These are phyloP conservation scores for Fusarium austroafricanum DNA, from an alignment of 2,329 filamentous ascomycete species.

Conservation along the genomic window DNA sequence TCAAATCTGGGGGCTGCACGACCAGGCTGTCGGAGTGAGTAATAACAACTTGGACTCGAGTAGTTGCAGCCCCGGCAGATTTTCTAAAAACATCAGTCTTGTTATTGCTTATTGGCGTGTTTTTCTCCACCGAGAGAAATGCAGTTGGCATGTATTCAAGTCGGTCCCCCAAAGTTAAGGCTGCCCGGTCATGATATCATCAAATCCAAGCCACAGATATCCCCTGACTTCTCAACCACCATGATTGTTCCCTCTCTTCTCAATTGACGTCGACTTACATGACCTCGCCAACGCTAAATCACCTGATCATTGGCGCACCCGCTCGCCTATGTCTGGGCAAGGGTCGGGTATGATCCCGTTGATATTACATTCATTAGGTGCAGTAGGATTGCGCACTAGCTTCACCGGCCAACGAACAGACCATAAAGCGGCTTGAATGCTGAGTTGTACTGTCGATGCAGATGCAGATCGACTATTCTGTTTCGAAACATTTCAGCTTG, in stretches of 20 bases:
- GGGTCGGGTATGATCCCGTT: slow-evolving; percentile 45
- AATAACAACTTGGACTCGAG: neutral
- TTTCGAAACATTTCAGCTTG: slow-evolving; percentile 5
- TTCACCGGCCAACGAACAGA: slow-evolving; percentile 34
- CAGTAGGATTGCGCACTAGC: slow-evolving; percentile 37
- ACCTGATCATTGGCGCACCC: slow-evolving; percentile 44
- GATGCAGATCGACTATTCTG: slow-evolving; percentile 20
- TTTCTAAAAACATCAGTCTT: neutral
- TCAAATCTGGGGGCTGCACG: slow-evolving; percentile 10
- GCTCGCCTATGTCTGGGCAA: slow-evolving; percentile 39
- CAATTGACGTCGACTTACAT: slow-evolving; percentile 20
- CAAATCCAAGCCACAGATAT: neutral
- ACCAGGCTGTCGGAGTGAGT: slow-evolving; percentile 6
- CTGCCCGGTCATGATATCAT: neutral
- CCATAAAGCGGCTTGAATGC: slow-evolving; percentile 34
- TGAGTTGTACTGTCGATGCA: slow-evolving; percentile 1
- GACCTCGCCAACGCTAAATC: slow-evolving; percentile 41
- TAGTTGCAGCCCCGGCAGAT: neutral
- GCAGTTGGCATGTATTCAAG: neutral
- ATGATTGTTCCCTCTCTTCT: neutral
- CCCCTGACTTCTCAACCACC: neutral
- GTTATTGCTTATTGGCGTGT: neutral
- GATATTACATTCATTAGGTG: slow-evolving; percentile 42
- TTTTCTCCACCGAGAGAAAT: neutral
- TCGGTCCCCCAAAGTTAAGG: neutral